Base-by-base conservation (phyloP, 2,329 filamentous ascomycete species). In the Fragosphaeria purpurea region DNA sequence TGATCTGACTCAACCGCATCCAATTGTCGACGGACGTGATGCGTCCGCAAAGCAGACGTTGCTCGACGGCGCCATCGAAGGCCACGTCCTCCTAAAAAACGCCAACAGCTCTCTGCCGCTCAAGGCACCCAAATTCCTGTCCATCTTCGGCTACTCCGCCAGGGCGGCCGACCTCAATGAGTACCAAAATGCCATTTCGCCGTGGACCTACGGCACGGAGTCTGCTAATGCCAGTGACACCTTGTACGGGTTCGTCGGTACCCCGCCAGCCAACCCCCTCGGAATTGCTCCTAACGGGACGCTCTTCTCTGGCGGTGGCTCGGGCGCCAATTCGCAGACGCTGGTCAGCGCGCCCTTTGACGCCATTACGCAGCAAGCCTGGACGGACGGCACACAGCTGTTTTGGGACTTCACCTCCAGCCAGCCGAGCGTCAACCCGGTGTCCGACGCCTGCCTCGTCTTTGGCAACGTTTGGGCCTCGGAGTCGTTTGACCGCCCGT, bases 391-490 rank as follows among this genome's bases (percentile, higher is more conserved):
- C 44, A 82, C 79, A 0, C 70, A 71, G 1, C 59, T 85, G 2
- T 76, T 75, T 60, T 82, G 76, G 71, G 82, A 86, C 59, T 77
- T 82, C 54, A 22, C 12, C 11, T 71, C 65, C 1, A 59, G 62
- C 1, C 62, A 69, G 1, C 79, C 81, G 0, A 57, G 64, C 6
- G 74, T 83, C 7, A 67, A 75, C 46, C 61, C 68, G 2, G 64
- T 56, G 1, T 71, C 74, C 1, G 76, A 90, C 59, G 72, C 86
- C 5, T 93, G 87, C 55, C 66, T 84, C 3, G 77, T 83, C 0
- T 76, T 84, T 56, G 75, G 77, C 56, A 85, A 85, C 60, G 75
- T 71, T 4, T 86, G 83, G 64, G 79, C 83, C 0, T 81, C 83
- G 1, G 88, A 94, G 65, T 83, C 83, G 2, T 83, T 74, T 56